Evolutionary conservation across 306 rosid species (phyloP), one percentile per base, ranked within the genome.

Genomic region (Morella rubra): DNA sequence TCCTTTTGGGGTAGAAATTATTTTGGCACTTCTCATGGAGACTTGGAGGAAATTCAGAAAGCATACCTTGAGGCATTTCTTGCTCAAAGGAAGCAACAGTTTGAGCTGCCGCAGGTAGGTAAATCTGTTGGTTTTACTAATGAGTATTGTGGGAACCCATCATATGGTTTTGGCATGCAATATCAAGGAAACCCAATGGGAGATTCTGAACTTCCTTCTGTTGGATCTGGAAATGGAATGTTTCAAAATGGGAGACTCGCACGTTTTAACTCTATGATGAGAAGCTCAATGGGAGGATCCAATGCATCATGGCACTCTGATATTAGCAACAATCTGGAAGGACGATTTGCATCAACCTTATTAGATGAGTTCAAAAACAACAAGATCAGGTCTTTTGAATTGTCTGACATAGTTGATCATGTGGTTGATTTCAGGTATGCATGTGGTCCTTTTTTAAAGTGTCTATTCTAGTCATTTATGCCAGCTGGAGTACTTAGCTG

Each of bases 321-420:
- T 82, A 73, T 85, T 79, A 87, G 89, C 84, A 89, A 80, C 75
- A 89, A 79, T 81, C 42, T 78, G 77, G 96, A 90, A 66, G 86
- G 83, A 77, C 81, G 92, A 74, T 82, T 83, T 79, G 79, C 85
- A 54, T 85, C 97, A 41, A 84, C 96, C 66, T 80, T 95, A 73
- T 83, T 95, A 76, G 99, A 95, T 74, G 97, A 95, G 74, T 95
- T 92, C 88, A 95, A 95, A 87, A 92, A 86, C 87, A 91, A 92
- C 82, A 95, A 91, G 84, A 84, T 88, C 27, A 90, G 79, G 79
- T 86, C 97, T 84, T 92, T 92, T 88, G 97, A 95, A 82, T 96
- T 95, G 72, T 68, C 95, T 47, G 97, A 95, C 82, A 92, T 92
- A 32, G 77, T 81, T 84, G 91, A 77, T 75, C 92, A 92, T 54